Conservation (phyloP, 75 land plant species). For the Chamaecyparis obtusa region DNA sequence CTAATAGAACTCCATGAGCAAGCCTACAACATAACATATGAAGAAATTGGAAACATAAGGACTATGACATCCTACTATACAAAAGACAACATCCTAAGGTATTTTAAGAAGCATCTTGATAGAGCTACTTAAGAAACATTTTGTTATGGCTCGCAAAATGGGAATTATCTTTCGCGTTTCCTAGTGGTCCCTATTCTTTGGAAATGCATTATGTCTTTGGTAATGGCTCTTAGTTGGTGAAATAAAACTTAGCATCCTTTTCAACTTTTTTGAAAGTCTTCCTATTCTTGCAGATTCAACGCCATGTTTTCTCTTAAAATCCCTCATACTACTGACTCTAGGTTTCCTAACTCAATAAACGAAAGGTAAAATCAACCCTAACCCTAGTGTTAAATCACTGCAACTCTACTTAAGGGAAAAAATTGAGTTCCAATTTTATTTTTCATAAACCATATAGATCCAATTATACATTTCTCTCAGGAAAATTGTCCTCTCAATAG, state of each 20-base stretch:
- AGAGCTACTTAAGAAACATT: background rate
- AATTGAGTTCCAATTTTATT: conserved; percentile 30
- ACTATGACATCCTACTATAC: conserved; percentile 42
- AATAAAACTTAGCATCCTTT: background rate
- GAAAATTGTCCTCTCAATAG: conserved; percentile 10
- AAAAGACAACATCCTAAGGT: background rate
- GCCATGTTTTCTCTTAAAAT: background rate
- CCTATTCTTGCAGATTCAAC: background rate
- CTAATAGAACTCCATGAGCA: conserved; percentile 2
- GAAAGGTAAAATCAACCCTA: background rate
- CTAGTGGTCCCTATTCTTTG: background rate
- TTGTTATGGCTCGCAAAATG: background rate
- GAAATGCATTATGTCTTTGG: background rate
- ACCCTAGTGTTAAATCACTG: conserved; percentile 11
- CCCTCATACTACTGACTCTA: background rate
- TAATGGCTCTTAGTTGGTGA: background rate
- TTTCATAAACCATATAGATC: conserved; percentile 47
- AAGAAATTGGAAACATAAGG: conserved; percentile 38
- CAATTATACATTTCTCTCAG: background rate
- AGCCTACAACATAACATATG: conserved; percentile 25
- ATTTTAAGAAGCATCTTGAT: background rate
- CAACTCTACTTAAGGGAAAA: too few species aligned
- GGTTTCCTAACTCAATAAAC: background rate
- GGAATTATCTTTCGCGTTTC: background rate
- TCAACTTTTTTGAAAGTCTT: background rate